phyloP scores from a whole-genome alignment of 2,329 filamentous ascomycete genomes.

The Colletotrichum cuscutae region DNA sequence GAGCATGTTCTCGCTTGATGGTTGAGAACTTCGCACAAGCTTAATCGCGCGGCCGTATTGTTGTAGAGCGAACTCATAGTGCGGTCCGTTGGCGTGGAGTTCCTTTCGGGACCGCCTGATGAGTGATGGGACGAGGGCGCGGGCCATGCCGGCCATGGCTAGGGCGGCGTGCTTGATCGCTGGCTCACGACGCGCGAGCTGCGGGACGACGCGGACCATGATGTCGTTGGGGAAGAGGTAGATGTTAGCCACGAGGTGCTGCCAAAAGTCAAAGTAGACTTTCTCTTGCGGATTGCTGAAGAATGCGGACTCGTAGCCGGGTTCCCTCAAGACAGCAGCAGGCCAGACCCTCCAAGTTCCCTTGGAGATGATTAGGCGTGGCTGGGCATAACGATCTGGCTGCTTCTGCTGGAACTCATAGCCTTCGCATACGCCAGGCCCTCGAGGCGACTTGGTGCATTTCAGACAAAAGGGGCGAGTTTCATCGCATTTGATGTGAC shows the following conservation, averaged over 20 bases:
- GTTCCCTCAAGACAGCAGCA: slow-evolving; percentile 43
- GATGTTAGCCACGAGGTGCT: slow-evolving; percentile 42
- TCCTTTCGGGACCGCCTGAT: neutral
- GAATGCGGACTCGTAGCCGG: slow-evolving; percentile 45
- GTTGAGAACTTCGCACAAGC: slow-evolving; percentile 47
- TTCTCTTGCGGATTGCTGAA: slow-evolving; percentile 48
- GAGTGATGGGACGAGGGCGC: slow-evolving; percentile 47
- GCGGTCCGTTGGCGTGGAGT: slow-evolving; percentile 13
- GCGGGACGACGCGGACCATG: slow-evolving; percentile 48
- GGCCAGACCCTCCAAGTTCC: neutral
- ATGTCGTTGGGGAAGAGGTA: slow-evolving; percentile 47
- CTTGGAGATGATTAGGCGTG: neutral
- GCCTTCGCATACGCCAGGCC: slow-evolving; percentile 46
- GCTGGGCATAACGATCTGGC: slow-evolving; percentile 11
- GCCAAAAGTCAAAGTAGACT: slow-evolving; percentile 52
- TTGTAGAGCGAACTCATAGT: slow-evolving; percentile 50
- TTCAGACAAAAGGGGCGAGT: slow-evolving; percentile 52
- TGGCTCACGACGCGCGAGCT: slow-evolving; percentile 50
- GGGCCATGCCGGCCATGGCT: slow-evolving; percentile 28
- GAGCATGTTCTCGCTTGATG: slow-evolving; percentile 47
- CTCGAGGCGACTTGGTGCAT: slow-evolving; percentile 53
- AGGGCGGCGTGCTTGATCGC: slow-evolving; percentile 45
- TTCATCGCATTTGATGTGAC: slow-evolving; percentile 56
- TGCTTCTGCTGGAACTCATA: slow-evolving; percentile 16
- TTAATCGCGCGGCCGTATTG: slow-evolving; percentile 54